Conservation (phyloP, 2,329 filamentous ascomycete genomes). For the Fusarium albosuccineum region DNA sequence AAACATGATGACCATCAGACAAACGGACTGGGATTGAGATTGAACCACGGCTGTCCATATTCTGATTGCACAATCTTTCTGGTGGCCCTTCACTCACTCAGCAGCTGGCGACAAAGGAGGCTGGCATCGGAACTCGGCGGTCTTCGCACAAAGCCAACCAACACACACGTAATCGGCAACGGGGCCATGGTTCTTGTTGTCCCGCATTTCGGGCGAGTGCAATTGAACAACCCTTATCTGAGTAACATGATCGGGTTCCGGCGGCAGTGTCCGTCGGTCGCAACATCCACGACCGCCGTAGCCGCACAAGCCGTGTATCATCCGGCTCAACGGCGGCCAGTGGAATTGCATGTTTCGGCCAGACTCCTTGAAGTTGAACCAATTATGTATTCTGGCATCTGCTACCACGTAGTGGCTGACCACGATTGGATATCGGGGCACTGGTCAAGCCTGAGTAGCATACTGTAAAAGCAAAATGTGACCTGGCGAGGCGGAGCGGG, state of each 20-base stretch:
- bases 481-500: conserved; percentile 17
- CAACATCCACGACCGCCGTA: conserved; percentile 11
- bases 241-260: conserved; percentile 7
- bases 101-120: not conserved
- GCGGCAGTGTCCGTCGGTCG: conserved; percentile 2
- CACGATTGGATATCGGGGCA: not conserved
- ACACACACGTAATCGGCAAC: not conserved
- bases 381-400: not conserved
- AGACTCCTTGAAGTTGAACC: not conserved
- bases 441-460: not conserved
- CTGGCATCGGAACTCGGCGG: not conserved
- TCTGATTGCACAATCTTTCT: too few relatives aligned
- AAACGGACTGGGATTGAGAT: too few relatives aligned
- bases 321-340: too few relatives aligned
- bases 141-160: not conserved
- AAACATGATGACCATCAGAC: not conserved
- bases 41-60: too few relatives aligned
- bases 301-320: too few relatives aligned
- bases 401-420: too few relatives aligned
- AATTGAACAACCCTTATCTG: too few relatives aligned
- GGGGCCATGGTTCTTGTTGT: too few relatives aligned
- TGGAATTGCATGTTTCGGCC: too few relatives aligned
- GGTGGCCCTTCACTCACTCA: too few relatives aligned
- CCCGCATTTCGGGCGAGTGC: too few relatives aligned
- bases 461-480: too few relatives aligned